phyloP scores from a whole-genome alignment of 345 rosid genomes.

The Acer campestre region DNA sequence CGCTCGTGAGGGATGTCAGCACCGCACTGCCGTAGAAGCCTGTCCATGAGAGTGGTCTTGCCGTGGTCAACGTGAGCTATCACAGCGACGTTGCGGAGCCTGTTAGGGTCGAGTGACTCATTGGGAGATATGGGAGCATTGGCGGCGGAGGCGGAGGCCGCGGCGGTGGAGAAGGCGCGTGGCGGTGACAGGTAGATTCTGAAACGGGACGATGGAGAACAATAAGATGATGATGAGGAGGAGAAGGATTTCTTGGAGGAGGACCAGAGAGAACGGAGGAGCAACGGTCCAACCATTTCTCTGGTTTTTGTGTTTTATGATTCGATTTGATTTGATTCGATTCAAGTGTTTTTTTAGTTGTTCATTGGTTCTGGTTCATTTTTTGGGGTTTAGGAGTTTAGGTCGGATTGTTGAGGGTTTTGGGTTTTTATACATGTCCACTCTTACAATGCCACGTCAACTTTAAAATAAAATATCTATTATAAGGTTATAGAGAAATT shows the following conservation, averaged over 20 bases:
- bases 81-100: conserved; percentile 92
- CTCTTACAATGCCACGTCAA: not conserved
- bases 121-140: conserved; percentile 29
- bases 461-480: not conserved
- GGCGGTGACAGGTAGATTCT: conserved; percentile 33
- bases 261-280: conserved; percentile 75
- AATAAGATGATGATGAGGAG: conserved; percentile 26
- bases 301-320: not conserved
- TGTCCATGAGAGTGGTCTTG: conserved; percentile 97
- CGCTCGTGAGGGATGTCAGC: conserved; percentile 97
- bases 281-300: conserved; percentile 74
- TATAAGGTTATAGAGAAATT: no score
- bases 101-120: conserved; percentile 62
- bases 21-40: conserved; percentile 96
- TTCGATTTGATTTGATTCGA: not conserved
- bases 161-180: conserved; percentile 53
- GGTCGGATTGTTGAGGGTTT: not conserved
- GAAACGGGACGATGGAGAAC: conserved; percentile 19
- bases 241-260: conserved; percentile 51
- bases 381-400: not conserved
- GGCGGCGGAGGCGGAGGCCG: conserved; percentile 28
- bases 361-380: not conserved
- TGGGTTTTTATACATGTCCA: not conserved
- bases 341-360: not conserved
- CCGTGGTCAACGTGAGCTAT: conserved; percentile 99